Evolutionary conservation across 2,329 filamentous ascomycete genomes (phyloP), one percentile per base, ranked within the genome.

Genomic region (Alternaria sp.): DNA sequence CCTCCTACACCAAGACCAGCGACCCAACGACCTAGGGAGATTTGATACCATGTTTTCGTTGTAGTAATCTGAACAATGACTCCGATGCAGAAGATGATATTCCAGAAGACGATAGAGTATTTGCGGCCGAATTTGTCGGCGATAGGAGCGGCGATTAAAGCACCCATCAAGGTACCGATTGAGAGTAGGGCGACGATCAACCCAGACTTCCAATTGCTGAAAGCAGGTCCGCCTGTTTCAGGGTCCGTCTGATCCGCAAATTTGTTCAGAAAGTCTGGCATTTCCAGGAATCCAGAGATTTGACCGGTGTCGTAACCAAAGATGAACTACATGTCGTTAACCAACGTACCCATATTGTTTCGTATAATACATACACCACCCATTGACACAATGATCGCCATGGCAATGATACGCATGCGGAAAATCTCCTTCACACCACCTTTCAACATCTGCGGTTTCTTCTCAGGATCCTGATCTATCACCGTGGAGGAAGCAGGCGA

Each of bases 161-260:
- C 86, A 28, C 91, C 91, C 61, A 93, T 87, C 74, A 93, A 91
- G 7, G 90, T 93, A 30, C 91, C 91, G 22, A 89, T 89, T 0
- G 89, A 92, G 16, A 93, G 82, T 47, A 78, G 57, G 12, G 69
- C 75, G 28, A 78, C 76, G 39, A 78, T 78, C 20, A 75, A 68
- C 24, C 76, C 75, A 34, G 70, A 72, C 36, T 74, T 70, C 39
- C 66, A 68, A 42, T 77, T 73, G n/a, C 64, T 73, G 57, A 78
- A 78, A 11, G 59, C 49, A 3, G 60, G 65, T 3, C 42, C 34
- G 7, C 75, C 75, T 16, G 73, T 59, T 0, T 63, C 62, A n/a
- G 57, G 52, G 24, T 71, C 61, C 0, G 55, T 70, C 3, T 64
- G 54, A 49, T 78, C 75, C 3, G 66, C 65, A 42, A 78, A 78